A percentile compares a stretch with the other conserved stretches of the same genome.
Evolutionary conservation across 1,284 basidiomycete genomes (phyloP).

Genomic region (Schizophyllum commune): DNA sequence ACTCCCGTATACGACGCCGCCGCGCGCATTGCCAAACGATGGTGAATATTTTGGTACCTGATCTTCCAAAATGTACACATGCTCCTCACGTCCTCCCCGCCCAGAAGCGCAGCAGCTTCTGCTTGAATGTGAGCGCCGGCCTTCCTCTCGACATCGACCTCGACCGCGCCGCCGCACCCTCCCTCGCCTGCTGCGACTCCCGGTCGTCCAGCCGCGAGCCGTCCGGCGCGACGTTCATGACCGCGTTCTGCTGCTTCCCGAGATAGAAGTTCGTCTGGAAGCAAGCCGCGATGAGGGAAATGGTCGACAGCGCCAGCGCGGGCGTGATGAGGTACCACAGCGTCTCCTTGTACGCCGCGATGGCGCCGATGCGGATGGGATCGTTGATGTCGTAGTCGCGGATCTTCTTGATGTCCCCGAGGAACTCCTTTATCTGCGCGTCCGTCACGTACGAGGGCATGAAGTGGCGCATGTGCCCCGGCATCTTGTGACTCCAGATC

Average conservation of each 20-base stretch:
- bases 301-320: slow-evolving; percentile 14
- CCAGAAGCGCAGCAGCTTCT: background rate
- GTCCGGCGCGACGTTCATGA: background rate
- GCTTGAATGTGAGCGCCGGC: background rate
- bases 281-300: slow-evolving; percentile 16
- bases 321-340: slow-evolving; percentile 17
- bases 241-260: slow-evolving; percentile 4
- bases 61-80: background rate
- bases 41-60: background rate
- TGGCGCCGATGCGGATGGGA: slow-evolving; percentile 7
- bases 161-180: background rate
- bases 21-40: too few species aligned
- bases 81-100: background rate
- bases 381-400: slow-evolving; percentile 10
- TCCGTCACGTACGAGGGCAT: slow-evolving; percentile 12
- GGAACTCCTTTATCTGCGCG: slow-evolving; percentile 15
- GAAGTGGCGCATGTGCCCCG: slow-evolving; percentile 13
- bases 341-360: slow-evolving; percentile 16
- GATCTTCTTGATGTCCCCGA: slow-evolving; percentile 15
- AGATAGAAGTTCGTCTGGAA: slow-evolving; percentile 12
- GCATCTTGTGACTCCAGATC: slow-evolving; percentile 17
- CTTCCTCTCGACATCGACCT: background rate
- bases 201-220: background rate
- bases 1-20: too few species aligned
- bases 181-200: background rate